Evolutionary conservation across 371 early-diverging fungal genomes (phyloP).

Genomic region (Mortierella sp.): DNA sequence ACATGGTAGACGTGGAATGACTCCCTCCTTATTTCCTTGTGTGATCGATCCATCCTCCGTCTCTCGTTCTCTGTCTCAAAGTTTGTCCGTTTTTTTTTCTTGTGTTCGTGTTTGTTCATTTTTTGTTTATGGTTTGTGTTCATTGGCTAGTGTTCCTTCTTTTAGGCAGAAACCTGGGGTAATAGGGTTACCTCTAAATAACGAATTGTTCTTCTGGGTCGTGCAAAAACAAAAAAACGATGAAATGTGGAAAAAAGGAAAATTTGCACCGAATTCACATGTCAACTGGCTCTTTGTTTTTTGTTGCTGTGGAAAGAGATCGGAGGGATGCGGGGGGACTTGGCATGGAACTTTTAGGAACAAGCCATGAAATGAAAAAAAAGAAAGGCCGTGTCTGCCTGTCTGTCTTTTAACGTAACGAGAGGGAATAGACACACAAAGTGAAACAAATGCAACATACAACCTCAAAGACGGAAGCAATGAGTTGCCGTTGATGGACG

Average conservation of each 20-base stretch:
- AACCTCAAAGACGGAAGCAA: too few relatives aligned
- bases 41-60: not conserved
- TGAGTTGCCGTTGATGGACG: too few relatives aligned
- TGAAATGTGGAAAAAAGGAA: not conserved
- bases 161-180: constrained; percentile 19
- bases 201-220: not conserved
- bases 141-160: not conserved
- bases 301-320: not conserved
- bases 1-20: not conserved
- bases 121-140: not conserved
- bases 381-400: too few relatives aligned
- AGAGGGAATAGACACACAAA: too few relatives aligned
- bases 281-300: not conserved
- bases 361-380: too few relatives aligned
- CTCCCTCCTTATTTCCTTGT: not conserved
- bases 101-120: not conserved
- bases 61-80: not conserved
- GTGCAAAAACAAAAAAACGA: too few relatives aligned
- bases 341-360: not conserved
- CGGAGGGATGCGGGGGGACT: not conserved
- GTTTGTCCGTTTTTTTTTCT: not conserved
- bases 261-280: not conserved
- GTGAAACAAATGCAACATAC: too few relatives aligned
- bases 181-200: not conserved
- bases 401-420: too few relatives aligned